Base-by-base conservation (phyloP, 1,284 basidiomycete genomes). In the Ganoderma sp. region DNA sequence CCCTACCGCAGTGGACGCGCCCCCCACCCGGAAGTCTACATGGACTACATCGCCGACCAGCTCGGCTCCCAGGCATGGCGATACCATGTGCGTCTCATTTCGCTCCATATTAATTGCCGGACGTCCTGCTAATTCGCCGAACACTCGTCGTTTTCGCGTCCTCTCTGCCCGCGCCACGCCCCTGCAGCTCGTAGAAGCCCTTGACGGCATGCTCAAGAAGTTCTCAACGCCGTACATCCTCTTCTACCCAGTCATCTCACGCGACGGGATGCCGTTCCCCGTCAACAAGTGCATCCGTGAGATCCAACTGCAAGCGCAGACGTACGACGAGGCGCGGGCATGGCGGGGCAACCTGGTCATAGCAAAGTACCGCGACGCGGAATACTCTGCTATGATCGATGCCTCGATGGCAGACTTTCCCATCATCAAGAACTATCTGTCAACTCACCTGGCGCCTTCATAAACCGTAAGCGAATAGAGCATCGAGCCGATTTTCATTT, bases 401-500 rank as follows among this genome's bases (percentile, higher is more conserved):
- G 87, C 87, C 43, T 88, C 90, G 32, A 93, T 93, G 86, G 89
- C 91, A 41, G 92, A 93, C 75, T 94, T 92, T 71, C 90, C 91
- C 2, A 85, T 94, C 71, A 78, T 94, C 72, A 89, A 90, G 77
- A 93, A 94, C 77, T 93, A 89, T 76, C 84, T 93, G 65, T 80
- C 87, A 74, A 90, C 86, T 64, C 88, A 90, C 75, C 83, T 83
- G 48, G 84, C 84, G 28, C 87, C 88, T 37, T 63, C 66, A 48
- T 63, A 57, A 34, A 8, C 5, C 58, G 63, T 60, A 61, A 52
- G 63, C 61, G 42, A n/a, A 37, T 56, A 25, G 37, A 45, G 37
- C 45, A 32, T 65, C 8, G 3, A 32, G 34, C 50, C 60, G 42
- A 65, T 59, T 48, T 57, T 66, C 57, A 57, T 63, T 32, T 37